A percentile compares a stretch with the other conserved stretches of the same genome.
These are phyloP conservation scores for Ophiosphaerella narmari DNA, from an alignment of 2,329 filamentous ascomycete species.

Conservation along the genomic window DNA sequence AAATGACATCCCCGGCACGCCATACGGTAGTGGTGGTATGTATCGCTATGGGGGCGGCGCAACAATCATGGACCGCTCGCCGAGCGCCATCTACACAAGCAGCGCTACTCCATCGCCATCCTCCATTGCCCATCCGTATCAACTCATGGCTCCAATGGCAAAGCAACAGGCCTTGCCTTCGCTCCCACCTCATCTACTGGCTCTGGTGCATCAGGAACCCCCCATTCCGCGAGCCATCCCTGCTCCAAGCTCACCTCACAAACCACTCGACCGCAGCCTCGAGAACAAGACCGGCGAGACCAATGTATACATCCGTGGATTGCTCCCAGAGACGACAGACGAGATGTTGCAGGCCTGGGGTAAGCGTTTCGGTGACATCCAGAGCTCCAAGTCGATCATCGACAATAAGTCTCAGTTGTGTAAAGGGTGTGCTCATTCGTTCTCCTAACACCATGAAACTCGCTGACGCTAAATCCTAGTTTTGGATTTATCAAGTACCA, in stretches of 20 bases:
- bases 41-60: conserved; percentile 53
- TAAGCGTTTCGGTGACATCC: conserved; percentile 86
- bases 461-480: conserved; percentile 53
- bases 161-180: conserved; percentile 46
- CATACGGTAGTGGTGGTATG: conserved; percentile 49
- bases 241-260: conserved; percentile 81
- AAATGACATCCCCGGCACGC: conserved; percentile 57
- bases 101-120: conserved; percentile 57
- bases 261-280: conserved; percentile 90
- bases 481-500: conserved; percentile 98
- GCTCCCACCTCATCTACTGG: conserved; percentile 52
- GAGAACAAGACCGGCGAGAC: conserved; percentile 95
- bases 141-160: conserved; percentile 47
- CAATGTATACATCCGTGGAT: conserved; percentile 96
- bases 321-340: conserved; percentile 94
- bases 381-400: conserved; percentile 98
- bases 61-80: conserved; percentile 56
- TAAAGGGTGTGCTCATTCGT: conserved; percentile 72
- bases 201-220: conserved; percentile 69
- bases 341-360: conserved; percentile 83
- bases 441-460: not conserved
- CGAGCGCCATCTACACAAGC: conserved; percentile 53
- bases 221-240: conserved; percentile 86
- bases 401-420: conserved; percentile 90
- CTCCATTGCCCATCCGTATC: conserved; percentile 51